Base-by-base conservation (phyloP, 1,139 yeast genomes). In the Taphrina sp. region DNA sequence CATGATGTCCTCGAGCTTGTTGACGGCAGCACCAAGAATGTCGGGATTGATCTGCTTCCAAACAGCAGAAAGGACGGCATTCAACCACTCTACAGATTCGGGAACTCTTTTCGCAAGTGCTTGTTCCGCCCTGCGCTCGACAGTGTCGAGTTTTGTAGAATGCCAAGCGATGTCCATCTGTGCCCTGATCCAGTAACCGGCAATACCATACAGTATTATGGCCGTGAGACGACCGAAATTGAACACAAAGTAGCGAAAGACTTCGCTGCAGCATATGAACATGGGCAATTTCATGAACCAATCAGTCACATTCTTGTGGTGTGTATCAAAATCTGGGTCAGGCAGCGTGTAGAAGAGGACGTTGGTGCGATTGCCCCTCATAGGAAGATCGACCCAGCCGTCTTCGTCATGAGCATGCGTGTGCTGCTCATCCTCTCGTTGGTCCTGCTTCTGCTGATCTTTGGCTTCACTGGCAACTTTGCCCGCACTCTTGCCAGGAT, bases 81-180 rank as follows among this genome's bases (percentile, higher is more conserved):
- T 55, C 42, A 55, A 39, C 58, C 58, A 55, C 22, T 55, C 55
- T 36, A 47, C 54, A 16, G 52, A 43, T 31, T 55, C 58, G 8
- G 58, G 58, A 5, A 47, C 46, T 5, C 47, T 37, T 20, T 31
- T 43, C 19, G 47, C 47, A 10, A 43, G 38, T 4, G 47, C 47
- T 17, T 43, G 47, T 20, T 43, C 47, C 8, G 47, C 47, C 14
- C 47, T 29, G 2, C 47, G 8, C 26, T 43, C 19, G 47, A 43
- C 47, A 12, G 47, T 22, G 20, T 43, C 47, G 16, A 43, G 28
- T 29, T 31, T 43, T 8, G 47, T 43, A 7, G 37, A 16, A 12
- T 29, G 14, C 47, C 47, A 43, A 3, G 47, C 29, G 5, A 33
- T 3, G 19, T 29, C 36, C 47, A 43, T 43, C 17, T 43, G 47